Percentiles rank a stretch among this genome's conserved stretches.
Conservation (phyloP, 1,139 yeast species). For the Suhomyces wounanorum region DNA sequence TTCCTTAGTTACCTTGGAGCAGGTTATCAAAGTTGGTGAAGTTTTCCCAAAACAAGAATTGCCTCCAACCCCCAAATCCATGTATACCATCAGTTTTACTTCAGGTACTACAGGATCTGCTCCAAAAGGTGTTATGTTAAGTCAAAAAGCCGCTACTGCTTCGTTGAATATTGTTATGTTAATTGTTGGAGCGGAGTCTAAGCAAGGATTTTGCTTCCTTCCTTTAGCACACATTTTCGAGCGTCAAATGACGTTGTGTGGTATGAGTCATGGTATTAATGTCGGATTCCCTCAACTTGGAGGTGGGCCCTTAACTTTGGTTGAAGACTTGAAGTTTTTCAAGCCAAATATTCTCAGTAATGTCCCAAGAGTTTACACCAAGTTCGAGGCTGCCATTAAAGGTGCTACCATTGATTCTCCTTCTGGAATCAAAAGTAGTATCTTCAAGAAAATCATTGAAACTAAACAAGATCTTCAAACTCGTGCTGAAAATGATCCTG, state of each 20-base stretch:
- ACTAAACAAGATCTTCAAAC: slow-evolving; percentile 24
- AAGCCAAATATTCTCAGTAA: slow-evolving; percentile 56
- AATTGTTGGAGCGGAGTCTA: slow-evolving; percentile 11
- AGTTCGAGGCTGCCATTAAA: slow-evolving; percentile 57
- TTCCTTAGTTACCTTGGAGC: slow-evolving; percentile 39
- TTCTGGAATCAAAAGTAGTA: slow-evolving; percentile 15
- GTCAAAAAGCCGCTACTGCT: slow-evolving; percentile 56
- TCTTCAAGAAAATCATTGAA: slow-evolving; percentile 17
- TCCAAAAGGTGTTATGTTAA: slow-evolving; percentile 73
- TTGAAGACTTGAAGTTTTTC: slow-evolving; percentile 57
- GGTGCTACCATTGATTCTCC: slow-evolving; percentile 37
- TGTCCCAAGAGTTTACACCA: slow-evolving; percentile 69
- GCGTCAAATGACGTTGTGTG: slow-evolving; percentile 21
- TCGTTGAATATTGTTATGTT: slow-evolving; percentile 40
- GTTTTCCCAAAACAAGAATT: slow-evolving; percentile 45
- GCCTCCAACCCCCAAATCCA: slow-evolving; percentile 55
- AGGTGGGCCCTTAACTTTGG: slow-evolving; percentile 45
- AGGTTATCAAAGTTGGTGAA: slow-evolving; percentile 58
- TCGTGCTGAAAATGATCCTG: slow-evolving; percentile 24
- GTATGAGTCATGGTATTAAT: slow-evolving; percentile 19
- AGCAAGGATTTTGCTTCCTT: slow-evolving; percentile 22
- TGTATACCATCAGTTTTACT: slow-evolving; percentile 72
- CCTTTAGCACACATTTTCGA: slow-evolving; percentile 32
- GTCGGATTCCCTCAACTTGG: slow-evolving; percentile 29
- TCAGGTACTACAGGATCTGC: slow-evolving; percentile 72